Conservation (phyloP, 2,329 filamentous ascomycete species). For the Penicillium digitatum region DNA sequence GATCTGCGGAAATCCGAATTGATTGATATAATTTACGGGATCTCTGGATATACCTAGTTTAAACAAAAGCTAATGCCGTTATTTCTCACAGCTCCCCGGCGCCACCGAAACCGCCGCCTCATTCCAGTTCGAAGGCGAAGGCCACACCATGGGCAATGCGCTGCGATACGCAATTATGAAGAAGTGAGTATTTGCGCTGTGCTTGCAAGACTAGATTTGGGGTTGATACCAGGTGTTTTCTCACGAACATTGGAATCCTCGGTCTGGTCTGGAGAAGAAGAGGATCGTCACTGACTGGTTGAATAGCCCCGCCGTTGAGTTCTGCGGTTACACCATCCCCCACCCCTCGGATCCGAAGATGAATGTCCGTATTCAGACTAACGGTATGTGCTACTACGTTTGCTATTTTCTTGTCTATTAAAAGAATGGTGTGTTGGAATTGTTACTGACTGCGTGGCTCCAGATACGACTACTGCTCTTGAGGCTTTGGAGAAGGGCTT, state of each 20-base stretch:
- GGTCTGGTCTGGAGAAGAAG: neutral
- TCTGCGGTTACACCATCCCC: slow-evolving; percentile 96
- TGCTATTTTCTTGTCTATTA: neutral
- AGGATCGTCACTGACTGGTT: slow-evolving; percentile 5
- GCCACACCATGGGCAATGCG: slow-evolving; percentile 92
- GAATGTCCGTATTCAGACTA: slow-evolving; percentile 97
- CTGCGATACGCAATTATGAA: slow-evolving; percentile 97
- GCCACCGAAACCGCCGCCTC: slow-evolving; percentile 82
- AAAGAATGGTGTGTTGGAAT: neutral
- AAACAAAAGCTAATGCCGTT: neutral
- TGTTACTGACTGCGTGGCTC: neutral
- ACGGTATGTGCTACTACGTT: slow-evolving; percentile 58
- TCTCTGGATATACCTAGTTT: neutral
- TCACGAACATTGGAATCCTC: neutral
- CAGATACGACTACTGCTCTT: slow-evolving; percentile 74
- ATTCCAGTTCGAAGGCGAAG: slow-evolving; percentile 90
- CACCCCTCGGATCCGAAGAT: slow-evolving; percentile 95
- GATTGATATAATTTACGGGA: no score
- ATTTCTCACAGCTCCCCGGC: slow-evolving; percentile 66
- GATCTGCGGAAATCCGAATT: no score
- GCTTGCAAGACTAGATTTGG: neutral
- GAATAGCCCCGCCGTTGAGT: slow-evolving; percentile 84
- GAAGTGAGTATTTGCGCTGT: slow-evolving; percentile 61
- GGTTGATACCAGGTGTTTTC: neutral
- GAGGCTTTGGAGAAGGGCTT: slow-evolving; percentile 88